Conservation (phyloP, 768 basidiomycete species). For the Suillus alpinus region DNA sequence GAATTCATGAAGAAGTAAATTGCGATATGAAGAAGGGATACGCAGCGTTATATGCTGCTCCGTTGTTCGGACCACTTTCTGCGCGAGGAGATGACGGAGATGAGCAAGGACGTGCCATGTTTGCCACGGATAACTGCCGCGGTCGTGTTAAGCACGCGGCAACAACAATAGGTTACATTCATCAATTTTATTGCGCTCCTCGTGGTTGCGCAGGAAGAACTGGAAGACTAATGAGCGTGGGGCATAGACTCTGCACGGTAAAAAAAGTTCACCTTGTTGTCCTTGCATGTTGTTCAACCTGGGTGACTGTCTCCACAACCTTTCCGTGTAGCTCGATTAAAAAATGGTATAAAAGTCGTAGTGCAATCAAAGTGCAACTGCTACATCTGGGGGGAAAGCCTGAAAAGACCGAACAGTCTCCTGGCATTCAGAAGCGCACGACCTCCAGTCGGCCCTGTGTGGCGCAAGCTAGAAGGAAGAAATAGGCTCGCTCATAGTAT, state of each 20-base stretch:
- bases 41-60: slow-evolving; percentile 54
- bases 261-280: not conserved
- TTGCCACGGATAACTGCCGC: slow-evolving; percentile 80
- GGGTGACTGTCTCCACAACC: not conserved
- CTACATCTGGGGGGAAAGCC: not conserved
- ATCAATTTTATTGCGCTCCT: slow-evolving; percentile 61
- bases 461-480: not conserved
- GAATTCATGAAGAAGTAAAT: slow-evolving; percentile 79
- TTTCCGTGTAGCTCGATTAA: not conserved
- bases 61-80: slow-evolving; percentile 93
- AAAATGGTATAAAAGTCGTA: not conserved
- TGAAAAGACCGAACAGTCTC: not conserved
- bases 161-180: slow-evolving; percentile 60
- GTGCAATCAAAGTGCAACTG: not conserved
- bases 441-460: not conserved
- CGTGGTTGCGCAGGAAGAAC: not conserved
- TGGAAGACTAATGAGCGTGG: not conserved
- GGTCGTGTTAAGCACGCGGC: slow-evolving; percentile 81
- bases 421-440: not conserved
- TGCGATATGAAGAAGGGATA: slow-evolving; percentile 88
- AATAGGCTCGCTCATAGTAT: not conserved
- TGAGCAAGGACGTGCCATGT: slow-evolving; percentile 92
- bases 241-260: not conserved
- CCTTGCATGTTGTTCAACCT: not conserved
- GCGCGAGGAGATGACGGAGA: slow-evolving; percentile 61